Conservation (phyloP, 768 basidiomycete species). For the Leccinellum albellum region DNA sequence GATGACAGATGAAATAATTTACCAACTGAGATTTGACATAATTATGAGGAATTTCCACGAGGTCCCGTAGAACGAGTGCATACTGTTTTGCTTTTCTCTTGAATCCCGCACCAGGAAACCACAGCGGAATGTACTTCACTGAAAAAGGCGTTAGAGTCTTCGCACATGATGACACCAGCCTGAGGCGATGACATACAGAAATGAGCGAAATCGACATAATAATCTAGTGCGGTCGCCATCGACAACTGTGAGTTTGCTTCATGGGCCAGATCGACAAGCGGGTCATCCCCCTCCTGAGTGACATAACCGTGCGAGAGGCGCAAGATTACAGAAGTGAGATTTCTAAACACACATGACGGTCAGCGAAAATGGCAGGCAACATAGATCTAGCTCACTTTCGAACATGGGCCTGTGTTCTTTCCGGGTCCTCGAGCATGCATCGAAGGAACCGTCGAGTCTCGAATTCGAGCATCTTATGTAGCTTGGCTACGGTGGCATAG, state of each 20-base stretch:
- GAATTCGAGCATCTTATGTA: conserved; percentile 15
- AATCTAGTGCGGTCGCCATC: not conserved
- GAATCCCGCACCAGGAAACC: conserved; percentile 22
- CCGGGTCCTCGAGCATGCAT: conserved; percentile 8
- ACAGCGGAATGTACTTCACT: conserved; percentile 26
- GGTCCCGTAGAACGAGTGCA: conserved; percentile 1
- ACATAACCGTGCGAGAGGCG: conserved; percentile 40
- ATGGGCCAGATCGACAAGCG: conserved; percentile 30
- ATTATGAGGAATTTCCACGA: conserved; percentile 10
- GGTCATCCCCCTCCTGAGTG: conserved; percentile 34
- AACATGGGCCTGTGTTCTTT: not conserved
- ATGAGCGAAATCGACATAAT: conserved; percentile 18
- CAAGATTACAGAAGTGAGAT: conserved; percentile 27
- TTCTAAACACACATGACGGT: not conserved
- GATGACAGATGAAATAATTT: not conserved
- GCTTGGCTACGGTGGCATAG: conserved; percentile 7
- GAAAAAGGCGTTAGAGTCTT: not conserved
- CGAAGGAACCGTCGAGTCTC: conserved; percentile 15
- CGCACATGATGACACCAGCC: not conserved
- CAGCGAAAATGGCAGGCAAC: not conserved
- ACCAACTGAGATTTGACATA: conserved; percentile 18
- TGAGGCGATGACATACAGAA: conserved; percentile 6
- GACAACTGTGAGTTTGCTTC: conserved; percentile 25
- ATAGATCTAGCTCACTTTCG: not conserved
- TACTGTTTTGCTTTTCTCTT: conserved; percentile 12